Evolutionary conservation across 352 stramenopile species (phyloP).

Genomic region (Phytophthora citrophthora): DNA sequence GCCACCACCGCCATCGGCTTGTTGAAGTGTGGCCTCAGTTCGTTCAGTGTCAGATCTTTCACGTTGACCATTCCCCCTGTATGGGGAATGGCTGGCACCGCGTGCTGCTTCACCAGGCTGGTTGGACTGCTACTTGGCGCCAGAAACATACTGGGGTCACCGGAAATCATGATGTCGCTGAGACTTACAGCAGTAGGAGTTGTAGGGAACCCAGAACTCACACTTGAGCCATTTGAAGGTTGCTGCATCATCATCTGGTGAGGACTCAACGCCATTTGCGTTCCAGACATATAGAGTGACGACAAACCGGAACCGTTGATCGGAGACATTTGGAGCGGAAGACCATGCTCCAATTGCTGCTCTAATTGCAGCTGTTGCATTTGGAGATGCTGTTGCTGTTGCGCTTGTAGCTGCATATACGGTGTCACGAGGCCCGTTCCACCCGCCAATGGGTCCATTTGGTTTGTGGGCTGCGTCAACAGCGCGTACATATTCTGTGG

Average conservation of each 20-base stretch:
- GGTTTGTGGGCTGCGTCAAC: constrained; percentile 35
- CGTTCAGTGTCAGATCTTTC: constrained; percentile 83
- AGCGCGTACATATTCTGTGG: constrained; percentile 65
- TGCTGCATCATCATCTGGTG: constrained; percentile 47
- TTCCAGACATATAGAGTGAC: constrained; percentile 43
- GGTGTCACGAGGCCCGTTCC: constrained; percentile 42
- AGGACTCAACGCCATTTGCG: constrained; percentile 33
- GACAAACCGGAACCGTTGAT: constrained; percentile 33
- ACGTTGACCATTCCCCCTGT: constrained; percentile 61
- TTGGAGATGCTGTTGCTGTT: constrained; percentile 40
- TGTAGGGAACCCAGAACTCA: constrained; percentile 33
- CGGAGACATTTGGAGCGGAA: constrained; percentile 31
- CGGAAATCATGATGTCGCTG: constrained; percentile 55
- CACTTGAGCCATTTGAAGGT: constrained; percentile 14
- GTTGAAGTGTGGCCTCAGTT: constrained; percentile 85
- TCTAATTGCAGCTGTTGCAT: constrained; percentile 41
- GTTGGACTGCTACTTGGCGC: constrained; percentile 43
- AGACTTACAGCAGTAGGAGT: constrained; percentile 39
- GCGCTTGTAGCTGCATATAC: constrained; percentile 44
- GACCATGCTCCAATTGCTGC: constrained; percentile 28
- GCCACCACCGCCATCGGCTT: constrained; percentile 85
- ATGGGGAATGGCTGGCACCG: constrained; percentile 47
- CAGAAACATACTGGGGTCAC: constrained; percentile 48
- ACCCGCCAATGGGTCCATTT: constrained; percentile 37
- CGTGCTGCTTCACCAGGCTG: constrained; percentile 49